A percentile compares a stretch with the other conserved stretches of the same genome.
phyloP scores from a whole-genome alignment of 2,329 filamentous ascomycete genomes.

The Periconia sp. region DNA sequence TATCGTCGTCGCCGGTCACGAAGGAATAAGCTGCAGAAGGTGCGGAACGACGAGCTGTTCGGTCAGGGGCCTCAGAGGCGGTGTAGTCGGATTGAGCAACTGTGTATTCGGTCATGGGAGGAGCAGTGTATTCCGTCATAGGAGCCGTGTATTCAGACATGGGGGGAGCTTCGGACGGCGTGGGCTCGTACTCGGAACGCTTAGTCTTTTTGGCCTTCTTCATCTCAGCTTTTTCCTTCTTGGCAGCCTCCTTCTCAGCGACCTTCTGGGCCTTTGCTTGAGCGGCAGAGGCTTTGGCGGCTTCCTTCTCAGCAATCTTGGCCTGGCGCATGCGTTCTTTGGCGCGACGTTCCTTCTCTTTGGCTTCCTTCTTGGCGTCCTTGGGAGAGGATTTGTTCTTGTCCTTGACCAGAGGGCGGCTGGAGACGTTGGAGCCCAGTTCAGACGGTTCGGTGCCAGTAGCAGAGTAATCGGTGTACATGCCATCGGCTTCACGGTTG shows the following conservation, averaged over 20 bases:
- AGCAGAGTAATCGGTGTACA: constrained; percentile 74
- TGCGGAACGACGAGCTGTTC: constrained; percentile 29
- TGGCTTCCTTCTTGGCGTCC: constrained; percentile 44
- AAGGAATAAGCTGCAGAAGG: constrained; percentile 52
- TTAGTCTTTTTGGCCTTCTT: constrained; percentile 46
- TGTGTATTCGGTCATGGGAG: constrained; percentile 30
- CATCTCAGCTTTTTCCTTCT: constrained; percentile 44
- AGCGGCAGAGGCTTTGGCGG: constrained; percentile 32
- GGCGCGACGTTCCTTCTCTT: constrained; percentile 40
- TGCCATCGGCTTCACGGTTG: constrained; percentile 79
- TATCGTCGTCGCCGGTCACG: constrained; percentile 49
- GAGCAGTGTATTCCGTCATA: constrained; percentile 30
- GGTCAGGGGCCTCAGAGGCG: constrained; percentile 26
- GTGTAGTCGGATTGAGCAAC: constrained; percentile 31
- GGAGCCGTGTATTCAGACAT: constrained; percentile 28
- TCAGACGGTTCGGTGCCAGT: constrained; percentile 66
- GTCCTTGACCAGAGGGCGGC: constrained; percentile 48
- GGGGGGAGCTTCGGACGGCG: constrained; percentile 32
- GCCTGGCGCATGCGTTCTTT: constrained; percentile 57
- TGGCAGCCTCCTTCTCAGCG: constrained; percentile 39
- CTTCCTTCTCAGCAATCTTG: constrained; percentile 41
- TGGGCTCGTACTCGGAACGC: constrained; percentile 25
- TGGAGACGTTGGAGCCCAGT: constrained; percentile 51
- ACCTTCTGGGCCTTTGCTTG: constrained; percentile 49
- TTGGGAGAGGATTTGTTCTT: constrained; percentile 38